Evolutionary conservation across 164 flowering plant genomes (phyloP).

Genomic region (Akebia trifoliata): DNA sequence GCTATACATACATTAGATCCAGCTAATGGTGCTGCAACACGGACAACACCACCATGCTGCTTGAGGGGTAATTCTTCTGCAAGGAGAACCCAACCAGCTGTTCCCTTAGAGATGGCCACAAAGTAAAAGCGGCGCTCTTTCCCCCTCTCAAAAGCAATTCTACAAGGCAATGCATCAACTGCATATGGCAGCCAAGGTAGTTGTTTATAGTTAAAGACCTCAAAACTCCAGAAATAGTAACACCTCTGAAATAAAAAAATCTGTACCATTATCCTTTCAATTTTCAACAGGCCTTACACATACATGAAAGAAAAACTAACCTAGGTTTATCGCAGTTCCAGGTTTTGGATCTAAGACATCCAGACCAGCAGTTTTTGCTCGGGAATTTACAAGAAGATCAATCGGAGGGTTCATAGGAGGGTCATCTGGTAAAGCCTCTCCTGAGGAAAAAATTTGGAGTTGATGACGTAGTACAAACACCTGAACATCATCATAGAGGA

Average conservation of each 20-base stretch:
- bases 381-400: constrained; percentile 37
- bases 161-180: constrained; percentile 94
- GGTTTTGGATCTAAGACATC: constrained; percentile 63
- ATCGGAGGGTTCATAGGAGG: constrained; percentile 50
- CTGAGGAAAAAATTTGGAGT: constrained; percentile 65
- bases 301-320: constrained; percentile 30
- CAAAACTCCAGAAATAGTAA: not conserved
- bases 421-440: constrained; percentile 73
- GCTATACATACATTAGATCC: constrained; percentile 68
- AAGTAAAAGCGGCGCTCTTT: constrained; percentile 88
- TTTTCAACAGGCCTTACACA: not conserved
- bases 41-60: constrained; percentile 54
- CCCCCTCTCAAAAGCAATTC: constrained; percentile 94
- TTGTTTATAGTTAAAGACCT: not conserved
- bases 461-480: constrained; percentile 83
- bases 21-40: constrained; percentile 82
- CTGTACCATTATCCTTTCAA: not conserved
- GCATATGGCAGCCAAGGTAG: constrained; percentile 27
- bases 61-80: constrained; percentile 71
- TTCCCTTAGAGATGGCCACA: constrained; percentile 58
- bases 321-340: constrained; percentile 68
- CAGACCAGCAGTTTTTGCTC: constrained; percentile 65
- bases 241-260: not conserved
- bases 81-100: constrained; percentile 81
- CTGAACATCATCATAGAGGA: constrained; percentile 32